Percentiles rank a stretch among this genome's conserved stretches.
phyloP scores from a whole-genome alignment of 2,329 filamentous ascomycete species.

The Fusarium nelsonii region DNA sequence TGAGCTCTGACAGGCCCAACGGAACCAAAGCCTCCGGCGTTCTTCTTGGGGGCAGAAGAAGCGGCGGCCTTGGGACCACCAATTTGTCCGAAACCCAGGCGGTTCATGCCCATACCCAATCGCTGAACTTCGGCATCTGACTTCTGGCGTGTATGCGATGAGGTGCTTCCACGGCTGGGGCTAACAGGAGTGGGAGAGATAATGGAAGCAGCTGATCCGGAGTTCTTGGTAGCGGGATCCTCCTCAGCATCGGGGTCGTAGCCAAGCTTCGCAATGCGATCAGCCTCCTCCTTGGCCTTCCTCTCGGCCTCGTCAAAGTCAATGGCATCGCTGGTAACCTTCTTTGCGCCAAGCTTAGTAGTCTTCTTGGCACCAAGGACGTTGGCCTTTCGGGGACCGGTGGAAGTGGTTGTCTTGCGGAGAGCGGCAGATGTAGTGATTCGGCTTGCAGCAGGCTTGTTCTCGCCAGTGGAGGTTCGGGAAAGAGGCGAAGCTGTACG shows the following conservation, averaged over 20 bases:
- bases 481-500: constrained; percentile 87
- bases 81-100: constrained; percentile 90
- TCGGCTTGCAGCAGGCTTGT: constrained; percentile 74
- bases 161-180: constrained; percentile 70
- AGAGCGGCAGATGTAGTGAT: constrained; percentile 84
- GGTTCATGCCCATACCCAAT: constrained; percentile 87
- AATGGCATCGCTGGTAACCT: constrained; percentile 82
- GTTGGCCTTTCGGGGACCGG: constrained; percentile 81
- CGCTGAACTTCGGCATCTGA: constrained; percentile 85
- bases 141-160: constrained; percentile 68
- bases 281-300: constrained; percentile 96
- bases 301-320: constrained; percentile 98
- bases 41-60: constrained; percentile 72
- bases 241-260: constrained; percentile 94
- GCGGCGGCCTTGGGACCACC: constrained; percentile 72
- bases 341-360: constrained; percentile 90
- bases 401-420: constrained; percentile 75
- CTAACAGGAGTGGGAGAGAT: constrained; percentile 80
- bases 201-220: constrained; percentile 71
- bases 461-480: constrained; percentile 65
- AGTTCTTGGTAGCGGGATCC: constrained; percentile 61
- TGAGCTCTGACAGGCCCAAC: constrained; percentile 79
- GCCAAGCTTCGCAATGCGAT: constrained; percentile 93
- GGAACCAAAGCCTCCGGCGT: constrained; percentile 87
- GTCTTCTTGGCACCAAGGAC: constrained; percentile 88